These are phyloP conservation scores for Sporothrix inflata DNA, from an alignment of 2,329 filamentous ascomycete species.

Conservation along the genomic window DNA sequence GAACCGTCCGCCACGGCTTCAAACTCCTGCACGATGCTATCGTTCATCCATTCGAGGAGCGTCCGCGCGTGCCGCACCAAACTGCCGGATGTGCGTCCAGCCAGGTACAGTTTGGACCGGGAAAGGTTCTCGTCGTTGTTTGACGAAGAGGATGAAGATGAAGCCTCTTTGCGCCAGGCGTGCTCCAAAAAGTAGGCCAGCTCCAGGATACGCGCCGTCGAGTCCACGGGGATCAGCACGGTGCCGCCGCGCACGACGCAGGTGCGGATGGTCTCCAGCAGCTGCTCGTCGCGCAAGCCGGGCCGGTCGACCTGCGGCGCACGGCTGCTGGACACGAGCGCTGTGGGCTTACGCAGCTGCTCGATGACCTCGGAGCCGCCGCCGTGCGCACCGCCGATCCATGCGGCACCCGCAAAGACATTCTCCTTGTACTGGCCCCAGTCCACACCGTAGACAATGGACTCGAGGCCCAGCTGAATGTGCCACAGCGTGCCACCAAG, in stretches of 20 bases:
- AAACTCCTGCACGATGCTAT: constrained; percentile 89
- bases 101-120: constrained; percentile 72
- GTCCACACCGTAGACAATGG: constrained; percentile 94
- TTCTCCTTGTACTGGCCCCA: constrained; percentile 99
- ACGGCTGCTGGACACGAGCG: constrained; percentile 86
- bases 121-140: constrained; percentile 51
- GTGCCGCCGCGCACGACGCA: constrained; percentile 83
- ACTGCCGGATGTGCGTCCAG: constrained; percentile 81
- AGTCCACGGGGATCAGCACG: constrained; percentile 91
- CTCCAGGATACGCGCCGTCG: constrained; percentile 91
- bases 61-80: constrained; percentile 90
- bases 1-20: constrained; percentile 66
- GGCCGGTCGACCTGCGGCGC: constrained; percentile 69
- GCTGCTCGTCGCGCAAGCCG: constrained; percentile 82
- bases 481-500: constrained; percentile 98
- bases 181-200: constrained; percentile 91
- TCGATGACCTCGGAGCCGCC: constrained; percentile 91
- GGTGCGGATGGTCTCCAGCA: constrained; percentile 79
- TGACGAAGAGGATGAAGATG: constrained; percentile 44
- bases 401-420: constrained; percentile 89
- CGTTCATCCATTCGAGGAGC: constrained; percentile 99
- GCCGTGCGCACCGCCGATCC: constrained; percentile 72
- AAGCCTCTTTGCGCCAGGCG: constrained; percentile 74
- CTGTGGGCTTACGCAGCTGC: constrained; percentile 88
- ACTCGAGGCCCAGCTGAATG: constrained; percentile 94